Evolutionary conservation across 169 alveolate species (phyloP), one percentile per base, ranked within the genome.

Genomic region (Babesia divergens): DNA sequence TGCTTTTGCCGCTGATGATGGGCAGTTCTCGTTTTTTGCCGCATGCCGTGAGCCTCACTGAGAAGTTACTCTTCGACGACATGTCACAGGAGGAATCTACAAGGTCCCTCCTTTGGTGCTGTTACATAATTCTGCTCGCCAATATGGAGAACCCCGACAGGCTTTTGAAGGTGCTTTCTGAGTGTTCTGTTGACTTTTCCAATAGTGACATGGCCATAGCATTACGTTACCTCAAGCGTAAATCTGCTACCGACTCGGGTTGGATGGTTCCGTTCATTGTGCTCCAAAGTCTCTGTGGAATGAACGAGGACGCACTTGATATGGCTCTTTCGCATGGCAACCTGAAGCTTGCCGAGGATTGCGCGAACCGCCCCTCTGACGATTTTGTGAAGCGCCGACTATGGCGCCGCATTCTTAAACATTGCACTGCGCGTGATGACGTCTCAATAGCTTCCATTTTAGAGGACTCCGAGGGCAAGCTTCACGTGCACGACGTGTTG

Each of bases 231-330:
- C 66, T 69, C 58, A 44, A 64, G 58, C n/a, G 38, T 40, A 70
- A 70, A 40, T 70, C 83, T 13, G 38, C 52, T 16, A 24, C 26
- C 14, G 65, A 65, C 60, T 26, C 70, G 11, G 71, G 77, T 16
- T 77, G 86, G 86, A 29, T 35, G 34, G 82, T 60, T 28, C 82
- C 86, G 5, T 77, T 80, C 56, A 71, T 70, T 37, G 75, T 34
- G 38, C 65, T 80, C 43, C 83, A 58, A 53, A 64, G 88, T 52
- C 28, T 70, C 26, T 69, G 82, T 34, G 83, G 83, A 53, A 58
- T 69, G 76, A 50, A 65, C 50, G 79, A 70, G 51, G 88, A 80
- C 46, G 88, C 88, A 13, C 71, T 80, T 32, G 83, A 80, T 26
- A 24, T 69, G 59, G 71, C 88, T 3, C 70, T 80, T 5, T 35